Base-by-base conservation (phyloP, 345 rosid species). In the Moricandia moricandioides region DNA sequence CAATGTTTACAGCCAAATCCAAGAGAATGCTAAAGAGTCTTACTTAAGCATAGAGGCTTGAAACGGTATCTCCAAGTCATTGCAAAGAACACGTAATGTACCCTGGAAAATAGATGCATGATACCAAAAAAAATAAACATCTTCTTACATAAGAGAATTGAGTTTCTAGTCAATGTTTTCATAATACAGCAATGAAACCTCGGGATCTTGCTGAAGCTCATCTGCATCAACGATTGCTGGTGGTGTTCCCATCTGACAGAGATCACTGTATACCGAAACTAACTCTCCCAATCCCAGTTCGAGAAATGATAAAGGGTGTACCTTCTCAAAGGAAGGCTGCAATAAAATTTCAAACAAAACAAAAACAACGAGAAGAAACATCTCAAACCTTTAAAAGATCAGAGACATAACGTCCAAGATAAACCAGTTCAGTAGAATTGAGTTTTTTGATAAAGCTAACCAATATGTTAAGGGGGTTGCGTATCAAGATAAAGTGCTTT, bases 211-310 rank as follows among this genome's bases (percentile, higher is more conserved):
- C 83, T 84, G 89, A 62, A 93, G 93, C 68, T 90, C 96, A 49
- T 81, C 87, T 2, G 89, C 84, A 81, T 90, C 96, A 45, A 93
- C 72, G 58, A 93, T 83, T 59, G 89, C 80, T n/a, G 97, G 97
- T 43, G 85, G 80, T 69, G 26, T 87, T 82, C 96, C 98, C 82
- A 86, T 69, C 70, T 79, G 84, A 76, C 82, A 89, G 49, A 93
- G 98, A 70, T 89, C 89, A 24, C 80, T 82, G 80, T 86, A 93
- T 75, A 88, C 84, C 37, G 89, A 82, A 69, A 90, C 88, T 35
- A 93, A 80, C 31, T 90, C 95, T 33, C 75, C 88, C 76, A 93
- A 75, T 47, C 97, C 95, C 63, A 90, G n/a, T 81, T 93, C 98
- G 39, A 61, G 70, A 74, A 90, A 81, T 8, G 97, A 84, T 51